Evolutionary conservation across 768 basidiomycete genomes (phyloP), one percentile per base, ranked within the genome.

Genomic region (Royoungia palumana): DNA sequence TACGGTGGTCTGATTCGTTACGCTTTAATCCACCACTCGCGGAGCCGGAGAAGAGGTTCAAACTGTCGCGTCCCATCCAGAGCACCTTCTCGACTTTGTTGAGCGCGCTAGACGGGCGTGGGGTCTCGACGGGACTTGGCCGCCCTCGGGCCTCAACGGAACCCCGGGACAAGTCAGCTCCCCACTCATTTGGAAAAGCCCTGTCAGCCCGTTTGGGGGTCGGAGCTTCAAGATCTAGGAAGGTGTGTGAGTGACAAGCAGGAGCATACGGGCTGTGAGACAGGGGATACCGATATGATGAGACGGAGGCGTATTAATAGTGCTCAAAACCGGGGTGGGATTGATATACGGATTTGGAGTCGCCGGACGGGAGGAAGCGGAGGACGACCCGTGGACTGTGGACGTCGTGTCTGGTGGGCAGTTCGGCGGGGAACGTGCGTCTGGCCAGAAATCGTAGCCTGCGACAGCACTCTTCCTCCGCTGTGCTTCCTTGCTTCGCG

Each of bases 331-430:
- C 17, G 73, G 73, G 6, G 70, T 51, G 1, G 71, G 70, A 50
- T 72, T 72, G 52, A 72, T 61, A 47, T 63, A 70, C 12, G 70
- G 69, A 49, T 72, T 72, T 24, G 60, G 52, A 1, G 64, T 61
- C 5, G 43, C 54, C 1, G 56, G 47, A 28, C 61, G 57, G 0
- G 66, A 66, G 22, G 55, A 51, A 21, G 51, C 4, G 25, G 34
- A 30, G 12, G 52, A 30, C 37, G 38, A 22, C 14, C 13, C 30
- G 6, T 32, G 14, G 30, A 32, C 30, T 3, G 13, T 32, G 30
- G 30, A 32, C 30, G 30, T 32, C 30, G 30, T 32, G 13, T 32
- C 30, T 32, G 30, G 11, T 9, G 11, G 27, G 27, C 27, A 28
- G 27, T 10, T 28, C 30, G 30, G 14, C 1, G 30, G 14, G 13